Conservation (phyloP, 768 basidiomycete species). For the Daedaleopsis nitida region DNA sequence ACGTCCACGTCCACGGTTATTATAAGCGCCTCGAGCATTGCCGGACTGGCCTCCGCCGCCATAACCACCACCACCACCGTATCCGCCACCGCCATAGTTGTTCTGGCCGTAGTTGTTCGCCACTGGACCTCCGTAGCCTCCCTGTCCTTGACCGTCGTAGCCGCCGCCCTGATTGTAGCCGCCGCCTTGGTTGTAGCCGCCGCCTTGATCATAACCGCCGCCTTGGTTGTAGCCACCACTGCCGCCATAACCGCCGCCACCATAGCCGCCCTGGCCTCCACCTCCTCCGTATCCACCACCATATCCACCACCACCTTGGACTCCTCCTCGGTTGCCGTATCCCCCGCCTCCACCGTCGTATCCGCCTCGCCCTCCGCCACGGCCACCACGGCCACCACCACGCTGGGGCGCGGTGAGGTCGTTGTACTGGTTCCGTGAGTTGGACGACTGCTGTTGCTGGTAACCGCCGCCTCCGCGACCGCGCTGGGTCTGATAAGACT, state of each 20-base stretch:
- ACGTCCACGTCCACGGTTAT: conserved; percentile 50
- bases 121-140: conserved; percentile 33
- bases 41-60: conserved; percentile 14
- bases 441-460: conserved; percentile 7
- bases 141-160: conserved; percentile 28
- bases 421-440: conserved; percentile 24
- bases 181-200: conserved; percentile 37
- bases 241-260: conserved; percentile 32
- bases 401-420: conserved; percentile 24
- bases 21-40: conserved; percentile 25
- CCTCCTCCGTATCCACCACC: conserved; percentile 28
- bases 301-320: conserved; percentile 33
- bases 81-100: conserved; percentile 18
- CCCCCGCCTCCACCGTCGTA: conserved; percentile 12
- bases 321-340: conserved; percentile 14
- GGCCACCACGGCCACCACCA: conserved; percentile 28
- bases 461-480: conserved; percentile 11
- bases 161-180: too few species aligned
- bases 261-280: conserved; percentile 22
- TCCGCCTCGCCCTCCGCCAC: conserved; percentile 19
- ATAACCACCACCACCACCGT: too few species aligned
- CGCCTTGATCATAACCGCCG: conserved; percentile 24
- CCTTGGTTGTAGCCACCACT: conserved; percentile 17
- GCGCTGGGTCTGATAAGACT: conserved; percentile 16
- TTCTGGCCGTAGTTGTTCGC: conserved; percentile 21